Percentiles rank a stretch among this genome's conserved stretches.
Conservation (phyloP, 2,329 filamentous ascomycete genomes). For the Fusarium avenaceum region DNA sequence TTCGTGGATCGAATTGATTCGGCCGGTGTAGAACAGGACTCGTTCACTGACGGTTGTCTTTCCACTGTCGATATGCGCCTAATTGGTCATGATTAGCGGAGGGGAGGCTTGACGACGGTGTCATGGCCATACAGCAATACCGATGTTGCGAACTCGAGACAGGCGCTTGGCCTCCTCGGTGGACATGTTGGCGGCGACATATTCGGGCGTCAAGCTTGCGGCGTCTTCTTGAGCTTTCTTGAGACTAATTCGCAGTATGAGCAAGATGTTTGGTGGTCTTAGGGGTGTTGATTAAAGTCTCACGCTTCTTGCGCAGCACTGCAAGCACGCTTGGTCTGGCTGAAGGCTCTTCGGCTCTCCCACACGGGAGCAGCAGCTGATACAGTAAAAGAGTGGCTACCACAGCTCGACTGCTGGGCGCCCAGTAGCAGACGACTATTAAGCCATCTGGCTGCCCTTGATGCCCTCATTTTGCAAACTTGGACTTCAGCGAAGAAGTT, state of each 20-base stretch:
- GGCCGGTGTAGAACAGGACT: conserved; percentile 97
- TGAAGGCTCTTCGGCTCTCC: conserved; percentile 53
- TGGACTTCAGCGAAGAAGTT: conserved; percentile 47
- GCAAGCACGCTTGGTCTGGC: conserved; percentile 50
- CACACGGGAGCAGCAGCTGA: conserved; percentile 41
- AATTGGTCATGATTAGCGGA: conserved; percentile 37
- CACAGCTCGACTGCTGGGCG: conserved; percentile 48
- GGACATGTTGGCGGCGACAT: conserved; percentile 82
- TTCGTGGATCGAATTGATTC: conserved; percentile 97
- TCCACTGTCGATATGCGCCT: conserved; percentile 98
- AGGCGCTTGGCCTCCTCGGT: conserved; percentile 83
- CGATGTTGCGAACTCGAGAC: conserved; percentile 91
- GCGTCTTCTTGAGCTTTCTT: conserved; percentile 68
- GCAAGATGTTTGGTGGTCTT: conserved; percentile 13
- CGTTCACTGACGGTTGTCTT: conserved; percentile 98
- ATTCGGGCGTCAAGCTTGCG: conserved; percentile 66
- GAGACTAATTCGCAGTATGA: conserved; percentile 52
- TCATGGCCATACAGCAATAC: conserved; percentile 80
- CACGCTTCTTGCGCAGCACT: conserved; percentile 61
- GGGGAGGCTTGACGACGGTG: conserved; percentile 1
- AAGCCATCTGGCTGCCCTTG: conserved; percentile 58
- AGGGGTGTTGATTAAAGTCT: conserved; percentile 31
- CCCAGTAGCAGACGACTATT: conserved; percentile 56
- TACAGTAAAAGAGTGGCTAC: conserved; percentile 48
- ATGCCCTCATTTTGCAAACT: conserved; percentile 56